These are phyloP conservation scores for Caloboletus inedulis DNA, from an alignment of 1,284 basidiomycete genomes.

Conservation along the genomic window DNA sequence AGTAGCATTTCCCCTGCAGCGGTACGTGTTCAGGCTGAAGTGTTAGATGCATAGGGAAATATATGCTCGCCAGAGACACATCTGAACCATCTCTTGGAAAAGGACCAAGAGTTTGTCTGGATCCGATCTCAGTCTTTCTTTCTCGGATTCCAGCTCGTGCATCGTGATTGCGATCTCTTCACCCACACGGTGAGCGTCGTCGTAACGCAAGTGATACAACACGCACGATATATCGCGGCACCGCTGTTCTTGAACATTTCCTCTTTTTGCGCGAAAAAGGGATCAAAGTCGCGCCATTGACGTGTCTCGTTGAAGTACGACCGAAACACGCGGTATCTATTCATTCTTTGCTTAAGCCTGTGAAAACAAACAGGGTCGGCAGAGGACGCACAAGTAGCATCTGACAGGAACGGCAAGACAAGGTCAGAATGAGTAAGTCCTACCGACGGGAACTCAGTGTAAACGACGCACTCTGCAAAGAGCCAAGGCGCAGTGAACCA, in stretches of 20 bases:
- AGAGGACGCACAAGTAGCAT: constrained; percentile 56
- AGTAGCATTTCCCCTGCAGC: constrained; percentile 76
- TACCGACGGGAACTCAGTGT: background rate
- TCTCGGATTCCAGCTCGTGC: constrained; percentile 57
- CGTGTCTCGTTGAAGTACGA: constrained; percentile 69
- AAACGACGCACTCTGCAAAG: constrained; percentile 75
- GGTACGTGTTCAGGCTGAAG: background rate
- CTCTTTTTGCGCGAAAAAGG: constrained; percentile 81
- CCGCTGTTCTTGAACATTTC: constrained; percentile 83
- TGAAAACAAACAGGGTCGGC: background rate
- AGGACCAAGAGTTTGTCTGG: constrained; percentile 57
- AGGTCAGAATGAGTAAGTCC: background rate
- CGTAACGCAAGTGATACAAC: background rate
- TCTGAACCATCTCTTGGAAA: constrained; percentile 84
- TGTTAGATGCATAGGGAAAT: background rate
- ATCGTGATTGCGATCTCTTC: constrained; percentile 69
- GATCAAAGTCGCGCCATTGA: constrained; percentile 81
- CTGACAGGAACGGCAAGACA: constrained; percentile 32
- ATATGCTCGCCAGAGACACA: constrained; percentile 72
- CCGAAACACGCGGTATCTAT: constrained; percentile 82
- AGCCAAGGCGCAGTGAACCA: constrained; percentile 96
- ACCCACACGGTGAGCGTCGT: background rate
- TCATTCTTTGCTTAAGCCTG: background rate
- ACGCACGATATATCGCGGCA: constrained; percentile 70
- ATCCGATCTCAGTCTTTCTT: constrained; percentile 43